Evolutionary conservation across 2,329 filamentous ascomycete species (phyloP).

Genomic region (Drechslerella stenobrocha): DNA sequence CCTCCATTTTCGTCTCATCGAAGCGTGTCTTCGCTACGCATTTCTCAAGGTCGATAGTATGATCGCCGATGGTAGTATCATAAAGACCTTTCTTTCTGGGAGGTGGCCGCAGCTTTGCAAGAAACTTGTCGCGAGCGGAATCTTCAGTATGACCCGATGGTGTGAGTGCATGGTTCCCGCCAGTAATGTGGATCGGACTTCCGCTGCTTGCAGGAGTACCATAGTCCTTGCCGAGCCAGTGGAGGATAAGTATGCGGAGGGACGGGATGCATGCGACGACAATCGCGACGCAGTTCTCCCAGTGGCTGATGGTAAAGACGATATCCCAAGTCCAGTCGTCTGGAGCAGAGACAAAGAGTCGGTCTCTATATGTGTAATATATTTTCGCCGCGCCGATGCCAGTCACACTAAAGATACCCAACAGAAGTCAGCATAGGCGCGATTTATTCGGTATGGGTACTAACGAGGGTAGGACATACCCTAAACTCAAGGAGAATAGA

Average conservation of each 20-base stretch:
- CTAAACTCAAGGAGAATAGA: constrained; percentile 56
- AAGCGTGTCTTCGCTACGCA: constrained; percentile 25
- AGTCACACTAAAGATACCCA: constrained; percentile 54
- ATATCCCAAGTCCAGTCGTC: constrained; percentile 57
- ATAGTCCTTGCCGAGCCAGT: constrained; percentile 54
- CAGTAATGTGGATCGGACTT: constrained; percentile 30
- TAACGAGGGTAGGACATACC: constrained; percentile 51
- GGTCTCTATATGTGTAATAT: constrained; percentile 56
- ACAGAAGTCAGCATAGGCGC: constrained; percentile 7
- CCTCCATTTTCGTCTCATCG: constrained; percentile 31
- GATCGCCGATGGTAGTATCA: constrained; percentile 41
- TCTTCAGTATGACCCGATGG: constrained; percentile 14
- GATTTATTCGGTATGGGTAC: neutral
- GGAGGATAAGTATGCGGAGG: constrained; percentile 56
- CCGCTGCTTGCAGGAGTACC: constrained; percentile 8
- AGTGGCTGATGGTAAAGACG: constrained; percentile 57
- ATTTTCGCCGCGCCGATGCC: constrained; percentile 56
- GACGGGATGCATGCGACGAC: constrained; percentile 57
- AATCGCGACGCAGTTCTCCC: constrained; percentile 57
- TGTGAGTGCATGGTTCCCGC: constrained; percentile 2
- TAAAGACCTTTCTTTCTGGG: constrained; percentile 23
- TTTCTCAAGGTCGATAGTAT: constrained; percentile 44
- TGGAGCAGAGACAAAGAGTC: constrained; percentile 55
- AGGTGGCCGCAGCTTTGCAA: constrained; percentile 28
- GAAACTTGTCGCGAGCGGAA: constrained; percentile 35